Conservation (phyloP, 1,139 yeast species). For the Protomyces inundatus region DNA sequence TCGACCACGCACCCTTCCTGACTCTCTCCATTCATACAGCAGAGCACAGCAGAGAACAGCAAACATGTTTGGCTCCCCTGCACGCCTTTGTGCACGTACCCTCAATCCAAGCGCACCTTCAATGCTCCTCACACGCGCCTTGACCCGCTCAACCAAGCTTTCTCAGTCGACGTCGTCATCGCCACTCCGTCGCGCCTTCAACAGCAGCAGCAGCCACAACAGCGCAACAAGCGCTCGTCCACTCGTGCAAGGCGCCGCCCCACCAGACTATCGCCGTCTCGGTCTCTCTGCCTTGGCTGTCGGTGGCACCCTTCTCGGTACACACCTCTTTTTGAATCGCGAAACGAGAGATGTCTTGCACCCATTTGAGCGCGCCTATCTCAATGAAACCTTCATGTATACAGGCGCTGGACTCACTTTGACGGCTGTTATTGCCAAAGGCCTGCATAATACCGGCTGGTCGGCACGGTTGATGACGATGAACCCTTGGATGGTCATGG, state of each 20-base stretch:
- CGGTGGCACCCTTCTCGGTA: slow-evolving; percentile 23
- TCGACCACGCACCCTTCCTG: no score
- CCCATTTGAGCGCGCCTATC: slow-evolving; percentile 16
- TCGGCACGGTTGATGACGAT: slow-evolving; percentile 23
- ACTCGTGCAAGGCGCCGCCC: slow-evolving; percentile 12
- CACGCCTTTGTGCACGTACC: no score
- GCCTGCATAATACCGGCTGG: slow-evolving; percentile 25
- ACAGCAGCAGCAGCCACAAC: no score
- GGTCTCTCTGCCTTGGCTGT: slow-evolving; percentile 19
- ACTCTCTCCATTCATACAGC: no score
- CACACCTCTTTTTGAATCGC: slow-evolving; percentile 19
- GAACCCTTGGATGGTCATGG: slow-evolving; percentile 26
- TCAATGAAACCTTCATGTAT: slow-evolving; percentile 22
- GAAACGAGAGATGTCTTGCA: slow-evolving; percentile 21
- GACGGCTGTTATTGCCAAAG: slow-evolving; percentile 24
- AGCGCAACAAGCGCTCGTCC: neutral
- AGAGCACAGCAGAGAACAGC: no score
- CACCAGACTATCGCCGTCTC: slow-evolving; percentile 17
- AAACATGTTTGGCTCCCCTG: no score
- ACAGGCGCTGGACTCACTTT: slow-evolving; percentile 25
- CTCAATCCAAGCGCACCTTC: no score
- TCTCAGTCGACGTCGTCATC: no score
- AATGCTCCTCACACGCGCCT: no score
- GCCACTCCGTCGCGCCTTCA: no score
- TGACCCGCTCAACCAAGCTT: no score